phyloP scores from a whole-genome alignment of 768 basidiomycete species.

The Hysterangium stoloniferum region DNA sequence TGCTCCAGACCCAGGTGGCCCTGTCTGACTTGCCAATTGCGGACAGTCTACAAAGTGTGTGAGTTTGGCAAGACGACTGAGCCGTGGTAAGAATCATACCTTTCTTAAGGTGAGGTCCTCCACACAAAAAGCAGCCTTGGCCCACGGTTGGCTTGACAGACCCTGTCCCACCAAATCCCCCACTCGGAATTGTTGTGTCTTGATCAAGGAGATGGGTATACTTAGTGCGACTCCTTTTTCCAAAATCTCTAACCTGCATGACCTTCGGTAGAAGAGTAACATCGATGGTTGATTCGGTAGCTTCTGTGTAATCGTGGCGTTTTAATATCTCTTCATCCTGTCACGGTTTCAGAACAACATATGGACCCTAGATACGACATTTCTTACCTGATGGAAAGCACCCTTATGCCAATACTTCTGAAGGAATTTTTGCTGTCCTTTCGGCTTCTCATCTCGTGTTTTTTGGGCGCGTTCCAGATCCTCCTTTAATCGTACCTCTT shows the following conservation, averaged over 20 bases:
- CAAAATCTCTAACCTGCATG: conserved; percentile 96
- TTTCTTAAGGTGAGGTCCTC: conserved; percentile 89
- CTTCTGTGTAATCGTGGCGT: conserved; percentile 80
- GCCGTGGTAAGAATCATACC: conserved; percentile 35
- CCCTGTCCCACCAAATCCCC: conserved; percentile 58
- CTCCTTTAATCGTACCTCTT: conserved; percentile 86
- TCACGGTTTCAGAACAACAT: conserved; percentile 5
- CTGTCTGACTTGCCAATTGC: conserved; percentile 21
- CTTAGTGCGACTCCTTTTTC: conserved; percentile 86
- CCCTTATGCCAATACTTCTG: conserved; percentile 99
- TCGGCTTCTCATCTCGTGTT: conserved; percentile 78
- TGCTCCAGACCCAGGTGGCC: conserved; percentile 25
- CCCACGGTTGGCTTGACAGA: conserved; percentile 32
- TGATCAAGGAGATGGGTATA: conserved; percentile 95
- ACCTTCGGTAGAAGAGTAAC: conserved; percentile 85
- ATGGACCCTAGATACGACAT: background rate
- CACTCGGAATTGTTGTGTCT: conserved; percentile 66
- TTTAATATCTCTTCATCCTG: conserved; percentile 85
- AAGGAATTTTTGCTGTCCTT: conserved; percentile 86
- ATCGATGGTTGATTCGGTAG: conserved; percentile 83
- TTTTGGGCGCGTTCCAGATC: conserved; percentile 84
- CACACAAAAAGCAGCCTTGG: conserved; percentile 83
- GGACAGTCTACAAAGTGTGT: conserved; percentile 26
- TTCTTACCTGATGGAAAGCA: conserved; percentile 87
- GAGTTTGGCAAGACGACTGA: background rate